A percentile compares a stretch with the other conserved stretches of the same genome.
Evolutionary conservation across 2,329 filamentous ascomycete species (phyloP).

Genomic region (Emydomyces testavorans): DNA sequence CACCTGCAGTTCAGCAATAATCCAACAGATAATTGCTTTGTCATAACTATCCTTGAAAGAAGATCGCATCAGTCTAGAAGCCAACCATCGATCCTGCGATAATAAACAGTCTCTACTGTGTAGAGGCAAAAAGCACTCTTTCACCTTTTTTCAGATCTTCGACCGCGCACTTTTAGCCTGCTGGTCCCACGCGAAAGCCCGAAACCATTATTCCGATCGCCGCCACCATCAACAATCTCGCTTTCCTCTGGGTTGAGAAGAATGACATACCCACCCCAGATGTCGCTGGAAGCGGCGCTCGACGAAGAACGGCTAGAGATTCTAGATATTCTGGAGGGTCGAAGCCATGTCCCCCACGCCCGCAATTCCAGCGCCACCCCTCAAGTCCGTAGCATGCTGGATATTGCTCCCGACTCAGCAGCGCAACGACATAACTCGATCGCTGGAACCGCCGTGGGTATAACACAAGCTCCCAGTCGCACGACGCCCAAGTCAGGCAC

Average conservation of each 20-base stretch:
- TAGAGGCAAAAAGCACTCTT: background rate
- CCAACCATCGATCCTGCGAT: background rate
- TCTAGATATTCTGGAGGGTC: constrained; percentile 53
- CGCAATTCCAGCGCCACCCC: constrained; percentile 51
- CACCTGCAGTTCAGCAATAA: background rate
- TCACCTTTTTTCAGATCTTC: background rate
- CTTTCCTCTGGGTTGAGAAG: background rate
- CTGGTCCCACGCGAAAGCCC: constrained; percentile 6
- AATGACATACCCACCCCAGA: constrained; percentile 28
- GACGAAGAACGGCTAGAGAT: constrained; percentile 69
- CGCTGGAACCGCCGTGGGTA: constrained; percentile 29
- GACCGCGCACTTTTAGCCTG: constrained; percentile 3
- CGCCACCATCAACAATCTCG: constrained; percentile 1
- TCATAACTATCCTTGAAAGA: background rate
- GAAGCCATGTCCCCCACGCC: constrained; percentile 25
- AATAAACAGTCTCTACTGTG: background rate
- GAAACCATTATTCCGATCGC: constrained; percentile 5
- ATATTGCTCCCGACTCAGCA: constrained; percentile 41
- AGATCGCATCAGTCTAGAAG: background rate
- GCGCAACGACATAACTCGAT: constrained; percentile 29
- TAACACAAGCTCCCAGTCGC: constrained; percentile 24
- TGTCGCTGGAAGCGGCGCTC: constrained; percentile 66
- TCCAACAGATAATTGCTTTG: background rate
- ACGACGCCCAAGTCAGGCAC: constrained; percentile 9
- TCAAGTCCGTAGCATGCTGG: constrained; percentile 57